Base-by-base conservation (phyloP, 2,329 filamentous ascomycete species). In the Sphaerulina populicola region DNA sequence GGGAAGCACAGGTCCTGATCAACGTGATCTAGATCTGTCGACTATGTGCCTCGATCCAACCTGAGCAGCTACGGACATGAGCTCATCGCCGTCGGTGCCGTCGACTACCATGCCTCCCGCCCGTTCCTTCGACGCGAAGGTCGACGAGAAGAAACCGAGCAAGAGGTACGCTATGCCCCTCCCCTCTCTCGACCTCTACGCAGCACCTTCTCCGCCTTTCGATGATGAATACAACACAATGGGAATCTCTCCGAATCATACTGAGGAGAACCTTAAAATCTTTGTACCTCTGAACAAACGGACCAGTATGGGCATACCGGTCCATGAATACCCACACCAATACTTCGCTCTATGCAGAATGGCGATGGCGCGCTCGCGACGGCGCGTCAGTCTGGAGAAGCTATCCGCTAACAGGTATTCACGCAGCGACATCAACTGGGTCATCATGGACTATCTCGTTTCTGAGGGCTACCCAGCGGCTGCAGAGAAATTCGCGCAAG, bases 161-260 rank as follows among this genome's bases (percentile, higher is more conserved):
- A 98, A 97, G 72, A 88, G 83, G 93, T 78, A 59, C 40, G 62
- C 45, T 6, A 7, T 10, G n/a, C 47, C 21, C 44, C 23, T 49
- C 31, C 23, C 52, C 43, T 14, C 36, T 33, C 43, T 14, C 36
- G 30, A 31, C 12, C 36, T 36, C 45, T 30, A 49, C 42, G 4
- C 56, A 64, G 59, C 64, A 64, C 64, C 61, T 68, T 64, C 63
- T 65, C 23, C 6, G 3, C 23, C 3, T 4, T 63, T 75, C 81
- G 77, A 94, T 94, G 90, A 94, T 87, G 80, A 67, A 76, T 78
- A 73, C 74, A 74, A 78, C 83, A 87, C 84, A 94, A 80, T 98
- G 93, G 93, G 93, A 98, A 98, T 98, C 93, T 98, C 94, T 98
- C 93, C 86, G 88, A 97, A 87, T 79, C 81, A 72, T 75, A 72